These are phyloP conservation scores for Stereum hirsutum DNA, from an alignment of 1,284 basidiomycete species.

Conservation along the genomic window DNA sequence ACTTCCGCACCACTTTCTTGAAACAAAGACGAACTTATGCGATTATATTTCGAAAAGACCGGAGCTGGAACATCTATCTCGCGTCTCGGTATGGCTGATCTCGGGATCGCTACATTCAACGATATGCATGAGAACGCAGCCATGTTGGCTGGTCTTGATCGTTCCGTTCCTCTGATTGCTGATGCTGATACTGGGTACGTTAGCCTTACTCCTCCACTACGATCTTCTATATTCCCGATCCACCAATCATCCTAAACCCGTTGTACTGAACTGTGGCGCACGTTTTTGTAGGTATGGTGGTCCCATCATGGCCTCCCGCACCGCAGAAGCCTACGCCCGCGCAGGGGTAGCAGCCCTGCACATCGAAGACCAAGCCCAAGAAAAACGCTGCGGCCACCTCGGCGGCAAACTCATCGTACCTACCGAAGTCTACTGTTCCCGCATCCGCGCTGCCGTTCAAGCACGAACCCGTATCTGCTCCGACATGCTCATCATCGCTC, in stretches of 20 bases:
- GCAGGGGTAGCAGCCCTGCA: constrained; percentile 72
- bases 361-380: constrained; percentile 80
- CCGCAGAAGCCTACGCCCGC: constrained; percentile 61
- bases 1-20: too few species aligned
- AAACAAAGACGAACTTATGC: background rate
- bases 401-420: constrained; percentile 77
- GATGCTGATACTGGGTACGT: constrained; percentile 71
- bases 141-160: constrained; percentile 1
- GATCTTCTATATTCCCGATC: background rate
- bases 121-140: constrained; percentile 47
- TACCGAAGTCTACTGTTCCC: constrained; percentile 64
- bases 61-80: constrained; percentile 75
- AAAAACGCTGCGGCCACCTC: constrained; percentile 76
- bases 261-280: background rate
- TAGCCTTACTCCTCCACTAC: background rate
- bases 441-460: constrained; percentile 65
- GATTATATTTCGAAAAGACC: constrained; percentile 18
- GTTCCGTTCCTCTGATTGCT: constrained; percentile 53
- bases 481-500: constrained; percentile 64
- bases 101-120: constrained; percentile 74
- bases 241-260: background rate
- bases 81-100: constrained; percentile 68
- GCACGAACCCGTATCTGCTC: background rate
- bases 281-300: constrained; percentile 51
- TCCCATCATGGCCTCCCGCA: constrained; percentile 69